Conservation (phyloP, 2,329 filamentous ascomycete genomes). For the Aspergillus eucalypticola region DNA sequence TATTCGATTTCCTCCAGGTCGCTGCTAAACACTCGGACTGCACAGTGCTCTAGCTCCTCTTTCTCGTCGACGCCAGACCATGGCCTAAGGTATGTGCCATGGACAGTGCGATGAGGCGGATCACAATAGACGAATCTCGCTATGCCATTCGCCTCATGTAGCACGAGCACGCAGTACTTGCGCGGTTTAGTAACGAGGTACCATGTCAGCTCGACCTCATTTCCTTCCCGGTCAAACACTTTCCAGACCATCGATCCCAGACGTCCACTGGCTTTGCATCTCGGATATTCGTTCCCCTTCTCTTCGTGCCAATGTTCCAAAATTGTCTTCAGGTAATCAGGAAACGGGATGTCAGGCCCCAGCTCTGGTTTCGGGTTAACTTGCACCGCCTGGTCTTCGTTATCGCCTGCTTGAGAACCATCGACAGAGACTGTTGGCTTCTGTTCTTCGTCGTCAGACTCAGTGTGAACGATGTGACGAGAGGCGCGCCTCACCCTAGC, state of each 20-base stretch:
- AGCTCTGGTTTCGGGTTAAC: neutral
- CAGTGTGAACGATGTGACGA: neutral
- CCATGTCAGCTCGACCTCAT: conserved; percentile 13
- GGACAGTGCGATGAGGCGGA: neutral
- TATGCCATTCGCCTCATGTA: neutral
- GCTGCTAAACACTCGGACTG: conserved; percentile 10
- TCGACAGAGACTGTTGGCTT: neutral
- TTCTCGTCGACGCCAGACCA: conserved; percentile 13
- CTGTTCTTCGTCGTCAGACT: neutral
- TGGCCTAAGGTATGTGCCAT: conserved; percentile 13
- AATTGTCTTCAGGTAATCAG: conserved; percentile 7
- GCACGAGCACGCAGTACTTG: conserved; percentile 12
- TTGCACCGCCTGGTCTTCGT: neutral
- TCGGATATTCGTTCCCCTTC: conserved; percentile 6
- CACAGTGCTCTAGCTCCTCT: conserved; percentile 11
- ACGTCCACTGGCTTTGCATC: neutral
- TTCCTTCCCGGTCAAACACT: conserved; percentile 20
- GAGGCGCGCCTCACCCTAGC: neutral
- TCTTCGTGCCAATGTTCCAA: conserved; percentile 17
- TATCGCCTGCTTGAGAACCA: neutral
- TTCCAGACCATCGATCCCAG: neutral
- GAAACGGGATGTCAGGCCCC: conserved; percentile 6
- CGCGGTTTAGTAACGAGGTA: conserved; percentile 7
- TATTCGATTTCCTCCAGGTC: neutral
- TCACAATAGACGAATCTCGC: conserved; percentile 9